phyloP scores from a whole-genome alignment of 805 yeast genomes.

The Kazachstania kunashirensis region DNA sequence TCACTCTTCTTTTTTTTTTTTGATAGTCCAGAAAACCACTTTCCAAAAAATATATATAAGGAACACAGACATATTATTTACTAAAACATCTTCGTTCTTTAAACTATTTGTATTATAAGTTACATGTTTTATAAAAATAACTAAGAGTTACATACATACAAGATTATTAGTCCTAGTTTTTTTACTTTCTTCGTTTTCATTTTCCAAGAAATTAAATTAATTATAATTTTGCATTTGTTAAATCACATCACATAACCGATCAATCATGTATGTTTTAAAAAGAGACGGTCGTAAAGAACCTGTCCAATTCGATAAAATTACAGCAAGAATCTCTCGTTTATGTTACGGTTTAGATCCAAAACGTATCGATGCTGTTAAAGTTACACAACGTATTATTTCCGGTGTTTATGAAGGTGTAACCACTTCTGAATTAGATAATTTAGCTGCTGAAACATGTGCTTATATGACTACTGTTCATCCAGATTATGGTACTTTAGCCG shows the following conservation, averaged over 20 bases:
- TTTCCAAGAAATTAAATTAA: too few relatives aligned
- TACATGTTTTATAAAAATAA: too few relatives aligned
- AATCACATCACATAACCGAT: constrained; percentile 3
- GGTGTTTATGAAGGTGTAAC: constrained; percentile 98
- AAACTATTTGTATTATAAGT: too few relatives aligned
- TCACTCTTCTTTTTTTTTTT: too few relatives aligned
- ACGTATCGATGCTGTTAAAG: constrained; percentile 90
- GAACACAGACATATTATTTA: too few relatives aligned
- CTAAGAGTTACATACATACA: too few relatives aligned
- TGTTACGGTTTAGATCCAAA: constrained; percentile 88
- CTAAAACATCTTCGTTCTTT: too few relatives aligned
- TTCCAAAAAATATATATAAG: too few relatives aligned
- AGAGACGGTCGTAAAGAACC: constrained; percentile 94
- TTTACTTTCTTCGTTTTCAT: too few relatives aligned
- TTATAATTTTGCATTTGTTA: too few relatives aligned
- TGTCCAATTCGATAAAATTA: constrained; percentile 91
- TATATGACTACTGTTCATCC: constrained; percentile 96
- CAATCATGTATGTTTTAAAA: constrained; percentile 70
- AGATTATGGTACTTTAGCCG: constrained; percentile 92
- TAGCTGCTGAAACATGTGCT: constrained; percentile 96
- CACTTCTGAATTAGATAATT: constrained; percentile 72
- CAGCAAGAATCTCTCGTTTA: constrained; percentile 86
- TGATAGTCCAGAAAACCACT: too few relatives aligned
- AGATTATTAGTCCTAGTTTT: too few relatives aligned
- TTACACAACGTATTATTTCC: constrained; percentile 88